Evolutionary conservation across 805 yeast genomes (phyloP).

Genomic region (Wickerhamomyces tratensis): DNA sequence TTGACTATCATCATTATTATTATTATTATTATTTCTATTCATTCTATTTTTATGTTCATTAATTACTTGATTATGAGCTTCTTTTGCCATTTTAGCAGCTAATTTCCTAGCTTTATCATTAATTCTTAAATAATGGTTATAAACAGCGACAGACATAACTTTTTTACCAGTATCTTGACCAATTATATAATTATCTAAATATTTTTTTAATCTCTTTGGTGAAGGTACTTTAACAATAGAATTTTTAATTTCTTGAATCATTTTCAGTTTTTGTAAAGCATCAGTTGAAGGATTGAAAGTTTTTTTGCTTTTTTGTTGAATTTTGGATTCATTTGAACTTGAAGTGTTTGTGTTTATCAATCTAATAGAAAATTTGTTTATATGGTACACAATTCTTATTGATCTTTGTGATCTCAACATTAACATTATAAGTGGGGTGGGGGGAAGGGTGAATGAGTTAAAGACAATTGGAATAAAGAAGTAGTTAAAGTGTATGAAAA

Average conservation of each 20-base stretch:
- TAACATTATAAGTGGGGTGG: too few relatives aligned
- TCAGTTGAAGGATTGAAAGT: neutral
- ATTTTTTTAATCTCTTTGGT: slow-evolving; percentile 34
- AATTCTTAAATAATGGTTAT: slow-evolving; percentile 43
- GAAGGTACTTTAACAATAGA: slow-evolving; percentile 28
- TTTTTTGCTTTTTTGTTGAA: too few relatives aligned
- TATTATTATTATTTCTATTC: neutral
- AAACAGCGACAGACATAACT: slow-evolving; percentile 52
- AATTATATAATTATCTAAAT: slow-evolving; percentile 40
- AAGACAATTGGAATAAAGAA: too few relatives aligned
- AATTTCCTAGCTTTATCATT: slow-evolving; percentile 28
- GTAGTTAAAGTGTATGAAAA: too few relatives aligned
- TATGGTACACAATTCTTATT: too few relatives aligned
- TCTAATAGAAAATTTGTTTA: too few relatives aligned
- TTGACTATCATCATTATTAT: slow-evolving; percentile 19
- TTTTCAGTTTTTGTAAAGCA: neutral
- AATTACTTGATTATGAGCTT: slow-evolving; percentile 5
- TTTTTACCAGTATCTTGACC: slow-evolving; percentile 49
- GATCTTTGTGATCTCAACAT: too few relatives aligned
- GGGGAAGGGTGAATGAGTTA: too few relatives aligned
- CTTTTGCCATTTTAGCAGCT: slow-evolving; percentile 18
- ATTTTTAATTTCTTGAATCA: slow-evolving; percentile 4
- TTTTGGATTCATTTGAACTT: too few relatives aligned
- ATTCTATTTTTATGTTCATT: slow-evolving; percentile 1
- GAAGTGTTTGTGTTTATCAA: neutral